Evolutionary conservation across 1,284 basidiomycete species (phyloP), one percentile per base, ranked within the genome.

Genomic region (Heterobasidion irregulare): DNA sequence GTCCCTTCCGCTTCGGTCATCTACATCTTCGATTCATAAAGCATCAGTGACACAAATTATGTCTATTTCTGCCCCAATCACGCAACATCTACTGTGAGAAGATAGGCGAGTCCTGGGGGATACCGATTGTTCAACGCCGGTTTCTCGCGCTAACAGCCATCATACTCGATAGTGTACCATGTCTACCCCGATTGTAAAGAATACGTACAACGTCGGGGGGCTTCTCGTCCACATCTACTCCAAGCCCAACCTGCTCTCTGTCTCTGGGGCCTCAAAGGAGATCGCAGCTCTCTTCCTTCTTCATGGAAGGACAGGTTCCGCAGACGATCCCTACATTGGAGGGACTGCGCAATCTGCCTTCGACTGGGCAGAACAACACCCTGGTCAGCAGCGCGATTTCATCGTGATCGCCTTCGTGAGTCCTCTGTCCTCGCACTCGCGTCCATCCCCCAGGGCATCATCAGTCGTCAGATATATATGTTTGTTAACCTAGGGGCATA

Each of bases 201-300:
- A 43, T 8, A 32, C 36, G n/a, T 26, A 44, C 51, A 52, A 52
- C 26, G 51, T 45, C 43, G 51, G 34, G 9, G 51, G 51, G 8
- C 36, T 52, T 26, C 36, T 10, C 19, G 43, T 45, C 38, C 51
- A 52, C 16, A 38, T 52, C 51, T 44, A 52, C 51, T 43, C 36
- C 41, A 34, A 19, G 12, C 38, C 51, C 12, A 9, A 18, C 19
- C 38, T 41, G 12, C 41, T 52, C 26, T 15, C 26, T 19, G 12
- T 16, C 18, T 36, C 35, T 15, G 49, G 32, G 26, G 35, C 32
- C 16, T 18, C 16, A 9, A 33, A 52, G 41, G 34, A 34, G 16
- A 52, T 52, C 41, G 36, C 51, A 15, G 51, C 41, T 15, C 51
- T 52, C n/a, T 44, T 52, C 32, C 6, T 52, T 8, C 51, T 52